Evolutionary conservation across 352 stramenopile genomes (phyloP).

Genomic region (Globisporangium spiculum): DNA sequence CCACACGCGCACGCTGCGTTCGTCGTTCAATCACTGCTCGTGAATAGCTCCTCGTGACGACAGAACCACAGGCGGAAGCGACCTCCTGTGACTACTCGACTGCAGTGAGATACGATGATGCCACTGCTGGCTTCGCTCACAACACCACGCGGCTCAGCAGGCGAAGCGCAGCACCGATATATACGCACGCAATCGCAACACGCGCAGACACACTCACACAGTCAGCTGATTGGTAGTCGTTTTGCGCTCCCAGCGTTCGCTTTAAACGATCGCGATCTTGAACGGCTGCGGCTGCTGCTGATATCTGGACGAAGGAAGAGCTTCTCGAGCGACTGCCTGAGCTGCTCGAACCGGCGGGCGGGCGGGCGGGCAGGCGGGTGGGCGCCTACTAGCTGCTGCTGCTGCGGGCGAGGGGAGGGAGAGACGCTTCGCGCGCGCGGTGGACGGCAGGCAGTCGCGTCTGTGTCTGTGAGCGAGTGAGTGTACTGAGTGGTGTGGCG

Average conservation of each 20-base stretch:
- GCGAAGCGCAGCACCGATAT: background rate
- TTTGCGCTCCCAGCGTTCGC: background rate
- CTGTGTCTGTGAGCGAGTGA: background rate
- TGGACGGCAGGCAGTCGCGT: background rate
- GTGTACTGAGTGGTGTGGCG: background rate
- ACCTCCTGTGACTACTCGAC: background rate
- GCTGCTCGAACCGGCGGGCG: background rate
- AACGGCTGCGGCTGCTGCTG: background rate
- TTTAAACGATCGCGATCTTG: background rate
- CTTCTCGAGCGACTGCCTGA: conserved; percentile 2
- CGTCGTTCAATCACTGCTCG: background rate
- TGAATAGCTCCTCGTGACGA: background rate
- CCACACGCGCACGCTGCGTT: background rate
- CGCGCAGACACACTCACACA: background rate
- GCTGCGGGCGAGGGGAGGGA: background rate
- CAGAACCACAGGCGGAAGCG: background rate
- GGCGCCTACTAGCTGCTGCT: background rate
- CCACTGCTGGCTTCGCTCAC: background rate
- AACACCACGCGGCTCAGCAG: background rate
- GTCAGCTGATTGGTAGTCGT: background rate
- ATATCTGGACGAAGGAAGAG: background rate
- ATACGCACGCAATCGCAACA: background rate
- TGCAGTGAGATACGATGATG: background rate
- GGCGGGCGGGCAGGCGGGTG: background rate
- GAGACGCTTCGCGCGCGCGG: conserved; percentile 6